These are phyloP conservation scores for Bruguiera parviflora DNA, from an alignment of 345 rosid genomes.

Conservation along the genomic window DNA sequence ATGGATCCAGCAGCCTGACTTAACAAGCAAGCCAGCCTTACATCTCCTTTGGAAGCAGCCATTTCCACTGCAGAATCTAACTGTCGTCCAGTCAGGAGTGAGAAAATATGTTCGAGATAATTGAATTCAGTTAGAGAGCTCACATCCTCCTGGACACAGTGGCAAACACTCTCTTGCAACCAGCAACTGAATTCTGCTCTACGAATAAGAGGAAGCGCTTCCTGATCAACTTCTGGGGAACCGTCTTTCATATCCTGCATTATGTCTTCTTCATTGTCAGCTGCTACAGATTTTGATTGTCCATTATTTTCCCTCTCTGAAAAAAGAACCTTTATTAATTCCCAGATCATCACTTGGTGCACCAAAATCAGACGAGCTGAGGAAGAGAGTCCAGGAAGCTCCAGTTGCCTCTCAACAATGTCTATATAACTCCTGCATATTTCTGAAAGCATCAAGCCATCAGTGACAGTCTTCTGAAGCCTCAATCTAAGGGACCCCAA, in stretches of 20 bases:
- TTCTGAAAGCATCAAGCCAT: constrained; percentile 61
- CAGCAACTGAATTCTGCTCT: constrained; percentile 94
- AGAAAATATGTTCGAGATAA: constrained; percentile 75
- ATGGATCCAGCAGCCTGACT: constrained; percentile 95
- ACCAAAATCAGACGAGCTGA: constrained; percentile 67
- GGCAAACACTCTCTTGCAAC: constrained; percentile 90
- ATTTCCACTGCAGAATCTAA: constrained; percentile 81
- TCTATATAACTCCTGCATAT: constrained; percentile 76
- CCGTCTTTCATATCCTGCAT: constrained; percentile 79
- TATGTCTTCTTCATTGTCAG: constrained; percentile 85
- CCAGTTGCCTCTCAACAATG: constrained; percentile 76
- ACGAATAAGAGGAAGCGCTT: constrained; percentile 79
- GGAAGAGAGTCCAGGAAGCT: constrained; percentile 63
- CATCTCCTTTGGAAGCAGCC: constrained; percentile 90
- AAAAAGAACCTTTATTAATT: constrained; percentile 86
- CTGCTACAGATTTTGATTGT: constrained; percentile 48
- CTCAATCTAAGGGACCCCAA: constrained; percentile 66
- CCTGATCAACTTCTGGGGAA: constrained; percentile 57
- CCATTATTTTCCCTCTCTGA: constrained; percentile 64
- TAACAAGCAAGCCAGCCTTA: constrained; percentile 86
- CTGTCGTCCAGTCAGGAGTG: constrained; percentile 86
- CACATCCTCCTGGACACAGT: constrained; percentile 83
- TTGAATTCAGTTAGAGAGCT: constrained; percentile 66
- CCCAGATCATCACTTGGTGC: constrained; percentile 97
- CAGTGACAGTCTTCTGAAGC: constrained; percentile 62